These are phyloP conservation scores for Exophiala oligosperma DNA, from an alignment of 2,329 filamentous ascomycete genomes.

Conservation along the genomic window DNA sequence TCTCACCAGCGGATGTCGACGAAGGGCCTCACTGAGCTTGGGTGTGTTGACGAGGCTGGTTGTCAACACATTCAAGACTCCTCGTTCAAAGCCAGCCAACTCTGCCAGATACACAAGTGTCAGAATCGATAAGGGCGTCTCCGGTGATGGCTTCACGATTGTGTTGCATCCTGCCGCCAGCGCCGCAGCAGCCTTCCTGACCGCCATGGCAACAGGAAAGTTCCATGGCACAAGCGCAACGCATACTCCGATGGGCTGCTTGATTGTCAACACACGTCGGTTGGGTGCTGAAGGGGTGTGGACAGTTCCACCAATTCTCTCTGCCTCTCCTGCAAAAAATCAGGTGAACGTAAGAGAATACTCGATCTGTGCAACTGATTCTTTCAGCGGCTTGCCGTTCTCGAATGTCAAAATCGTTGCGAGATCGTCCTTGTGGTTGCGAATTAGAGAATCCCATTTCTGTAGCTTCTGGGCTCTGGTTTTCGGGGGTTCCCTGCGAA, in stretches of 20 bases:
- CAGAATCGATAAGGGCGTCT: conserved; percentile 61
- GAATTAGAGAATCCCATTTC: conserved; percentile 66
- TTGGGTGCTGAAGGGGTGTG: conserved; percentile 60
- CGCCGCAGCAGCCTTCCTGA: conserved; percentile 66
- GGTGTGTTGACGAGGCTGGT: conserved; percentile 47
- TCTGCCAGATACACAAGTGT: conserved; percentile 54
- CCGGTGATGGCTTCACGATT: conserved; percentile 70
- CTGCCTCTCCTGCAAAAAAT: conserved; percentile 63
- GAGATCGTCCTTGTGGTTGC: conserved; percentile 62
- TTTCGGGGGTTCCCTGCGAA: conserved; percentile 60
- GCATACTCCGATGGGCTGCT: conserved; percentile 69
- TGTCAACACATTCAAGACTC: conserved; percentile 62
- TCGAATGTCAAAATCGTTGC: conserved; percentile 64
- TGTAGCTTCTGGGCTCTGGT: conserved; percentile 62
- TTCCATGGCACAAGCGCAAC: conserved; percentile 72
- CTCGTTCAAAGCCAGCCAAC: conserved; percentile 58
- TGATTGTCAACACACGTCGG: conserved; percentile 67
- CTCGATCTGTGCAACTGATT: conserved; percentile 57
- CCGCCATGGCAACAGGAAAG: conserved; percentile 66
- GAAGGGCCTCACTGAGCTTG: conserved; percentile 49
- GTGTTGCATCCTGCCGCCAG: conserved; percentile 68
- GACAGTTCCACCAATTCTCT: conserved; percentile 61
- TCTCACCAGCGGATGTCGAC: conserved; percentile 58
- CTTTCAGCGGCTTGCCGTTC: conserved; percentile 59
- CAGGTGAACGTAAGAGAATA: conserved; percentile 56